These are phyloP conservation scores for Mollisiaceae sp. DNA, from an alignment of 2,329 filamentous ascomycete genomes.

Conservation along the genomic window DNA sequence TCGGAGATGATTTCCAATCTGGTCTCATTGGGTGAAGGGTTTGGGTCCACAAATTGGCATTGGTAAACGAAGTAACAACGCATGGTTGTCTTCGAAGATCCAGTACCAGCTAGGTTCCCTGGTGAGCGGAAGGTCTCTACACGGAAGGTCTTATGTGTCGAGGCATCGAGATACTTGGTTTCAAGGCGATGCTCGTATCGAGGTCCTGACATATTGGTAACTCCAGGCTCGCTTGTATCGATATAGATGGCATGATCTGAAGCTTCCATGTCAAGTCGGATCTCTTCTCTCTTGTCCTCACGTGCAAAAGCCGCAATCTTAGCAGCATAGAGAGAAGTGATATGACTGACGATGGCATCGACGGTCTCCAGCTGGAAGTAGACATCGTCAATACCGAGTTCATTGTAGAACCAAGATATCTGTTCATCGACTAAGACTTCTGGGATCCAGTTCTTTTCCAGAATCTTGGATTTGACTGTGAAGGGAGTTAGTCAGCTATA, in stretches of 20 bases:
- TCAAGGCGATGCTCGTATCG: slow-evolving; percentile 93
- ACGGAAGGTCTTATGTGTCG: slow-evolving; percentile 75
- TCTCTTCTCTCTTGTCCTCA: slow-evolving; percentile 92
- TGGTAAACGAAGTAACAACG: slow-evolving; percentile 99
- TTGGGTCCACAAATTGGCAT: slow-evolving; percentile 82
- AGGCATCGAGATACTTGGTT: slow-evolving; percentile 90
- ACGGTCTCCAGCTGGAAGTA: slow-evolving; percentile 93
- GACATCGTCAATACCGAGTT: slow-evolving; percentile 96
- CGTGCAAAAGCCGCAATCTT: slow-evolving; percentile 94
- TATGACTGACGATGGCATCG: slow-evolving; percentile 88
- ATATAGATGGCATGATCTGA: slow-evolving; percentile 97
- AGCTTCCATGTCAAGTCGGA: slow-evolving; percentile 94
- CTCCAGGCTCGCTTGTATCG: slow-evolving; percentile 90
- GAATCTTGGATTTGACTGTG: slow-evolving; percentile 75
- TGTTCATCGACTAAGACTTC: slow-evolving; percentile 81
- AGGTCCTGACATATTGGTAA: slow-evolving; percentile 78
- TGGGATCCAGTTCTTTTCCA: slow-evolving; percentile 75
- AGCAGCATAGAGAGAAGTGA: slow-evolving; percentile 94
- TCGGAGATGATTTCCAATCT: slow-evolving; percentile 91
- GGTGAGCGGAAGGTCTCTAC: slow-evolving; percentile 97
- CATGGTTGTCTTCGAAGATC: slow-evolving; percentile 76
- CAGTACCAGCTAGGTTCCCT: slow-evolving; percentile 71
- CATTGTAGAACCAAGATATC: slow-evolving; percentile 96
- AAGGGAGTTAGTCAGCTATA: slow-evolving; percentile 21
- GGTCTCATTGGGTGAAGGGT: slow-evolving; percentile 78